Evolutionary conservation across 768 basidiomycete species (phyloP), one percentile per base, ranked within the genome.

Genomic region (Tylopilus vinaceipallidus): DNA sequence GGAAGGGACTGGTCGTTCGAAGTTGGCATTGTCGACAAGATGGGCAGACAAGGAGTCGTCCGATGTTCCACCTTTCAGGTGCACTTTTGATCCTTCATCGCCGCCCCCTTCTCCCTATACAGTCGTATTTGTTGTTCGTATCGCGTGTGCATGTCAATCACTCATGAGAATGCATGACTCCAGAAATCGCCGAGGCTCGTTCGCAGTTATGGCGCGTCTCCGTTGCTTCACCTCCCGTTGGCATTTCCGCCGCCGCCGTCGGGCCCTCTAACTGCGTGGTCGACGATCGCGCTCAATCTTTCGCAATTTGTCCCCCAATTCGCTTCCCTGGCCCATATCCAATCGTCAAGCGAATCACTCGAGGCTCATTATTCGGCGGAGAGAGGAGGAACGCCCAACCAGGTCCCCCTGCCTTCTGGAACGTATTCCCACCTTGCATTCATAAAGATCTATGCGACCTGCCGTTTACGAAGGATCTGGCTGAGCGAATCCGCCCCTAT

Each of bases 41-140:
- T 67, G 12, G 81, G 82, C 13, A 73, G 78, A 50, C 71, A 71
- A 54, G 88, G 89, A 3, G 65, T 79, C 43, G 63, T 89, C 30
- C 74, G 88, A 29, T 77, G 83, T 55, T 88, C 88, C 20, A 91
- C 90, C 6, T 91, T 91, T 55, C 89, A 91, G 85, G 89, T 91
- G 54, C 52, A 27, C 37, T 47, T 35, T 12, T 32, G 10, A 24
- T 50, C 34, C 27, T 29, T 29, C 27, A 35, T 20, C 26, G n/a
- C 41, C 36, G 20, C 43, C 40, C 47, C 45, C 42, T 42, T 29
- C 27, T 12, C 6, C 27, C n/a, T n/a, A n/a, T 29, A 29, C 27
- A 29, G 27, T 29, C 12, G 6, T 29, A 6, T 29, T 29, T 29
- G 27, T 29, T 12, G 27, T 34, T 42, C 5, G 19, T 29, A 14